Conservation (phyloP, 163 green algal species). For the Scenedesmus sp. region DNA sequence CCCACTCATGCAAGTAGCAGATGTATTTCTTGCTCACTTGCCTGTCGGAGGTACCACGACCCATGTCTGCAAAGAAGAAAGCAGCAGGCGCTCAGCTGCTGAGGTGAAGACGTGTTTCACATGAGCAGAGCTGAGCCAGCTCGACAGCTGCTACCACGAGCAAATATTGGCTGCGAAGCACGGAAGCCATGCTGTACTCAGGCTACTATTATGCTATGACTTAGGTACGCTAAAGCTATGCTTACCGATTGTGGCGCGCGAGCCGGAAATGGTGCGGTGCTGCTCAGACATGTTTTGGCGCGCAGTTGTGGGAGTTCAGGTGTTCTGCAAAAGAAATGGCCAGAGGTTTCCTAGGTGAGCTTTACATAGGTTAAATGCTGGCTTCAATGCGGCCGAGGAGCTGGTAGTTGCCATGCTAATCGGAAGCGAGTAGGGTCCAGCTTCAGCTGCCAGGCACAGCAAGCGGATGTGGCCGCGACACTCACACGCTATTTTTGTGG, state of each 20-base stretch:
- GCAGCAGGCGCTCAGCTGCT: background rate
- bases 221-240: background rate
- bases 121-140: background rate
- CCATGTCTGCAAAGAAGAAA: constrained; percentile 1
- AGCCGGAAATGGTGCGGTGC: background rate
- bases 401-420: background rate
- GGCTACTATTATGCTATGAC: background rate
- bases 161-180: background rate
- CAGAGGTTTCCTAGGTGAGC: background rate
- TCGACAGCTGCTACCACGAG: background rate
- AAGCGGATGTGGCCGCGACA: background rate
- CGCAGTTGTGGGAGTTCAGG: constrained; percentile 1
- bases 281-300: constrained; percentile 15
- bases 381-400: background rate
- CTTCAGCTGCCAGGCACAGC: background rate
- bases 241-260: background rate
- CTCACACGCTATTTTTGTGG: background rate
- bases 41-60: background rate
- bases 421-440: background rate
- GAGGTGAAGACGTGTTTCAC: background rate
- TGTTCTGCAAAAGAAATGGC: background rate
- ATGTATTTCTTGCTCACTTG: constrained; percentile 26
- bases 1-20: constrained; percentile 14
- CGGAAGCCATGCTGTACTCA: background rate
- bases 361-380: background rate